Evolutionary conservation across 2,329 filamentous ascomycete genomes (phyloP).

Genomic region (Monilinia fructigena): DNA sequence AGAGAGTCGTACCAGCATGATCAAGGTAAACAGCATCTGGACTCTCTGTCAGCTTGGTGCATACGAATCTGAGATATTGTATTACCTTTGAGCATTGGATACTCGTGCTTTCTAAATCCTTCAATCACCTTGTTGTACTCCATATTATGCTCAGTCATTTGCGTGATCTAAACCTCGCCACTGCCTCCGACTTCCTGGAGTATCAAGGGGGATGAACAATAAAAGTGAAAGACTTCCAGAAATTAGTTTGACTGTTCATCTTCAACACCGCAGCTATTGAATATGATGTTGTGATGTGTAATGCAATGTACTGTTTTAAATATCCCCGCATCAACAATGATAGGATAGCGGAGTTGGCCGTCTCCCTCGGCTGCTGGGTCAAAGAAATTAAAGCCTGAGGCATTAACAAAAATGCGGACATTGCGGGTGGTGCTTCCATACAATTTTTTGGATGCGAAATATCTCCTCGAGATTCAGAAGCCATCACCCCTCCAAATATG

Average conservation of each 20-base stretch:
- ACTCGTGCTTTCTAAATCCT: constrained; percentile 57
- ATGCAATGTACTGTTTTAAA: neutral
- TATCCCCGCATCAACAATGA: constrained; percentile 7
- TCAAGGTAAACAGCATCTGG: constrained; percentile 66
- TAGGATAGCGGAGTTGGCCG: constrained; percentile 22
- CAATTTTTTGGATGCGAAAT: constrained; percentile 23
- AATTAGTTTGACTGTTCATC: constrained; percentile 27
- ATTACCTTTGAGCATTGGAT: constrained; percentile 67
- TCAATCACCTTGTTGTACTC: constrained; percentile 61
- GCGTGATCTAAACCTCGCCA: constrained; percentile 6
- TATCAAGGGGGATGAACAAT: constrained; percentile 24
- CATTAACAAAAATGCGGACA: neutral
- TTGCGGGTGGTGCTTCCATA: constrained; percentile 12
- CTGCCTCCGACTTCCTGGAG: neutral
- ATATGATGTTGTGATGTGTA: constrained; percentile 12
- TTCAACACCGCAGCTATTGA: neutral
- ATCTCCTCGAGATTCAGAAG: constrained; percentile 14
- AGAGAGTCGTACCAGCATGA: constrained; percentile 89
- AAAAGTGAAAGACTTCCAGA: constrained; percentile 16
- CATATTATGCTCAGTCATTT: constrained; percentile 28
- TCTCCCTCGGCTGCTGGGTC: neutral
- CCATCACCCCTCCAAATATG: constrained; percentile 30
- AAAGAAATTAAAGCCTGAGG: constrained; percentile 10
- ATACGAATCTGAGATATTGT: neutral
- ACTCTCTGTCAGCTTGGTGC: constrained; percentile 19